phyloP scores from a whole-genome alignment of 1,284 basidiomycete species.

The Trichosporon sp. region DNA sequence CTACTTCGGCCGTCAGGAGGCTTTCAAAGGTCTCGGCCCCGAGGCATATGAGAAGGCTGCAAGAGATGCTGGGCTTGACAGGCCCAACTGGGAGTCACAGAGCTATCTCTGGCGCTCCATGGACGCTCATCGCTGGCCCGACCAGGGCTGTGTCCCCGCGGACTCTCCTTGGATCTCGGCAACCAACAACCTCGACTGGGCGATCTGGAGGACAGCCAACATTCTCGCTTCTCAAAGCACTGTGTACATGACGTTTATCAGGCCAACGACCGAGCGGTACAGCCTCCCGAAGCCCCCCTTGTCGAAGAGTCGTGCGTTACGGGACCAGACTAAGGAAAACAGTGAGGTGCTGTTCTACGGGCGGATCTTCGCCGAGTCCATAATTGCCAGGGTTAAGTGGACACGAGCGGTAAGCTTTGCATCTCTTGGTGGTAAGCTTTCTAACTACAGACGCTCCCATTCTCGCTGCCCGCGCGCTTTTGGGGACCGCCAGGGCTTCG shows the following conservation, averaged over 20 bases:
- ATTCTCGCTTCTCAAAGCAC: background rate
- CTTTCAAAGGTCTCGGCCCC: background rate
- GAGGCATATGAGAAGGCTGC: background rate
- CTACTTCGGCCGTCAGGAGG: background rate
- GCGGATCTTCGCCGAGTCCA: slow-evolving; percentile 20
- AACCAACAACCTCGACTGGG: slow-evolving; percentile 19
- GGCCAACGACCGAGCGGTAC: background rate
- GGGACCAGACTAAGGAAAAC: background rate
- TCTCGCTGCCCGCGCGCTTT: slow-evolving; percentile 9
- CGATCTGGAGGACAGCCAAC: slow-evolving; percentile 27
- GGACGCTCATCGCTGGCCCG: background rate
- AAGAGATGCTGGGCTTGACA: background rate
- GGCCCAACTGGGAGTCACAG: background rate
- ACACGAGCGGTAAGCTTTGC: slow-evolving; percentile 13
- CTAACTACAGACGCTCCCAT: slow-evolving; percentile 8
- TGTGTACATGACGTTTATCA: slow-evolving; percentile 8
- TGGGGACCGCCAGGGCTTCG: background rate
- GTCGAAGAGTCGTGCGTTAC: background rate
- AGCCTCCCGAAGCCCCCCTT: background rate
- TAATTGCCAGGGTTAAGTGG: slow-evolving; percentile 17
- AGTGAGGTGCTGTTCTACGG: slow-evolving; percentile 24
- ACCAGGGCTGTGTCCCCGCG: background rate
- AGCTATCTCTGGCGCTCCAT: background rate
- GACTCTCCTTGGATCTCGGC: slow-evolving; percentile 29
- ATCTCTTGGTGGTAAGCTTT: background rate